Evolutionary conservation across 2,329 filamentous ascomycete species (phyloP).

Genomic region (Rugonectria rugulosa): DNA sequence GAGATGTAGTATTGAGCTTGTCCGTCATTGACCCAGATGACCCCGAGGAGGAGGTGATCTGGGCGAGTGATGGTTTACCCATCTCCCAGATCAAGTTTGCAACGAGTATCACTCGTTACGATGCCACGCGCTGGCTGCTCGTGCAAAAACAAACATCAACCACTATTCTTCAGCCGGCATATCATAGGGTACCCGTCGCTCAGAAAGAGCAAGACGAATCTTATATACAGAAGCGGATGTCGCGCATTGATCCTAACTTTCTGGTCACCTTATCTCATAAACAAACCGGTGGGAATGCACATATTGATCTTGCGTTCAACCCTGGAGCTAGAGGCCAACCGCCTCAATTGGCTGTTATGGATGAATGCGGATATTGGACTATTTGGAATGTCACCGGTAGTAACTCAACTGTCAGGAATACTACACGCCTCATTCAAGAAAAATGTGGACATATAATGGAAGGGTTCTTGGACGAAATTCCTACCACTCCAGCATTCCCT

Average conservation of each 20-base stretch:
- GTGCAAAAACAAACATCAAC: slow-evolving; percentile 62
- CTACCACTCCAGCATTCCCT: slow-evolving; percentile 38
- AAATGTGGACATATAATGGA: slow-evolving; percentile 54
- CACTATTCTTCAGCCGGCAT: slow-evolving; percentile 59
- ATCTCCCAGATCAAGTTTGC: slow-evolving; percentile 61
- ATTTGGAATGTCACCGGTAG: slow-evolving; percentile 66
- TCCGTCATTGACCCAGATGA: slow-evolving; percentile 51
- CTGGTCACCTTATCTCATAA: slow-evolving; percentile 60
- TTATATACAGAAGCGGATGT: slow-evolving; percentile 44
- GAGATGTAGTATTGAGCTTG: slow-evolving; percentile 56
- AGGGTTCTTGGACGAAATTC: slow-evolving; percentile 47
- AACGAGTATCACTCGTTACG: slow-evolving; percentile 46
- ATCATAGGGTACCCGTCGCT: slow-evolving; percentile 49
- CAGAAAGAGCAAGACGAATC: slow-evolving; percentile 20
- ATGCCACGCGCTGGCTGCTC: slow-evolving; percentile 58
- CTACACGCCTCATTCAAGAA: slow-evolving; percentile 42
- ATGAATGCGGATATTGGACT: slow-evolving; percentile 71
- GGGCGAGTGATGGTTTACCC: slow-evolving; percentile 60
- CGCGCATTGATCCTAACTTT: slow-evolving; percentile 63
- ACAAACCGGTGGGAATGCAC: slow-evolving; percentile 61
- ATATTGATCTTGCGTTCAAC: slow-evolving; percentile 72
- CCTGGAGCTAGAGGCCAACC: slow-evolving; percentile 54
- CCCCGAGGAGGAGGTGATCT: slow-evolving; percentile 58
- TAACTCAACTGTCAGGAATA: slow-evolving; percentile 44
- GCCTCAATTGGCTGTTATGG: slow-evolving; percentile 71